Evolutionary conservation across 1,284 basidiomycete genomes (phyloP), one percentile per base, ranked within the genome.

Genomic region (Ustilago trichophora): DNA sequence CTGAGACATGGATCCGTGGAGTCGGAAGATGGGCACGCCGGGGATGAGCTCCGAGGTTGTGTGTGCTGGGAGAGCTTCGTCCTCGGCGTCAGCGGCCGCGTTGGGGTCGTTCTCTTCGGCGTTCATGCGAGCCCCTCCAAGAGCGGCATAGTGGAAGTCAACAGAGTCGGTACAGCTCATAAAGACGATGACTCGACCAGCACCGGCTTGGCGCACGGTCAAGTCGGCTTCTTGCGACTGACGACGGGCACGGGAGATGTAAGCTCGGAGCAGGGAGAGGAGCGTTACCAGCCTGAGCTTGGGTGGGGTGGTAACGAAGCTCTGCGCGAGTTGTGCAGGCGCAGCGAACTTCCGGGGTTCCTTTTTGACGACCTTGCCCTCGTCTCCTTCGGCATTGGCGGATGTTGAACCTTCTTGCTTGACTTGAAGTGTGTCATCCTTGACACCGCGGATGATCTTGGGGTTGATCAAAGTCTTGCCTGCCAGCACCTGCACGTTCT

Each of bases 151-250:
- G 80, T 97, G 93, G 79, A 93, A 98, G 82, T 99, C 95, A 27
- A 99, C 96, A 2, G 93, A 92, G 82, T 98, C 94, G 3, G 93
- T 98, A 74, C 93, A 98, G 74, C 90, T 93, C 59, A 98, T 84
- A 83, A 99, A 99, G 6, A 98, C 93, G 48, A 99, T 93, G 37
- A 97, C 88, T 70, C 86, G 85, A 1, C 69, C 55, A 0, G 84
- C 82, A 16, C 73, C 73, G 4, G 73, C 76, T 16, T 78, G 75
- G 21, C 34, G 43, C 15, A 53, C 24, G 16, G 36, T n/a, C 12
- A 22, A 15, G n/a, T 53, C 35, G 6, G 44, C 48, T 2, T 51
- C 53, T 33, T 80, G 77, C 6, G 38, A 22, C 24, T 48, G 42
- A 13, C 54, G 53, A n/a, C 50, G 84, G 83, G 37, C 83, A 84